phyloP scores from a whole-genome alignment of 2,329 filamentous ascomycete species.

The Albifimbria verrucaria region DNA sequence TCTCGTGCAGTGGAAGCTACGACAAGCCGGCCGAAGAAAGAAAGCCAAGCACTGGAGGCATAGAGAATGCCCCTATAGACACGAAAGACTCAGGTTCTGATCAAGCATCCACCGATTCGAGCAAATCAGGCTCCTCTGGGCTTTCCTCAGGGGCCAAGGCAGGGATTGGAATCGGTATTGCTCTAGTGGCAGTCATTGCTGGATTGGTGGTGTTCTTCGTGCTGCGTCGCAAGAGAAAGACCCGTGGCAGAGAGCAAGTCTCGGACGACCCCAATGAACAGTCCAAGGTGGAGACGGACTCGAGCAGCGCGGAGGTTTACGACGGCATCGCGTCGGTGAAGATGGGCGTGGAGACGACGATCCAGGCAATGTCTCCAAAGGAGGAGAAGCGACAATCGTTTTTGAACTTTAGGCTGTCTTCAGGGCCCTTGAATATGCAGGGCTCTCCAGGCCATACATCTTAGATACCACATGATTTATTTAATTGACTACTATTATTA shows the following conservation, averaged over 20 bases:
- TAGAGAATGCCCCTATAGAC: conserved; percentile 11
- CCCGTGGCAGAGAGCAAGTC: neutral
- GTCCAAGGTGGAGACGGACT: neutral
- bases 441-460: too few relatives aligned
- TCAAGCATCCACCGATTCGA: neutral
- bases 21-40: conserved; percentile 16
- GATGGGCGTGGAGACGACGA: conserved; percentile 2
- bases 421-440: neutral
- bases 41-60: conserved; percentile 21
- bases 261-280: neutral
- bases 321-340: neutral
- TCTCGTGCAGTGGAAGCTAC: conserved; percentile 20
- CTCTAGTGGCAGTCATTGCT: conserved; percentile 2
- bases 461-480: too few relatives aligned
- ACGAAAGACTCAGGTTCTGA: neutral
- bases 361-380: neutral
- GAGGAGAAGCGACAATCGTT: neutral
- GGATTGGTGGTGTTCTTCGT: neutral
- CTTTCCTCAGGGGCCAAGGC: conserved; percentile 20
- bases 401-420: conserved; percentile 1
- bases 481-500: too few relatives aligned
- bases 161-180: conserved; percentile 17
- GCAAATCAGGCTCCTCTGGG: neutral
- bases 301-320: neutral
- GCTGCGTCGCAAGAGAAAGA: neutral